Conservation (phyloP, 2,329 filamentous ascomycete species). For the Pyrenochaeta sp. region DNA sequence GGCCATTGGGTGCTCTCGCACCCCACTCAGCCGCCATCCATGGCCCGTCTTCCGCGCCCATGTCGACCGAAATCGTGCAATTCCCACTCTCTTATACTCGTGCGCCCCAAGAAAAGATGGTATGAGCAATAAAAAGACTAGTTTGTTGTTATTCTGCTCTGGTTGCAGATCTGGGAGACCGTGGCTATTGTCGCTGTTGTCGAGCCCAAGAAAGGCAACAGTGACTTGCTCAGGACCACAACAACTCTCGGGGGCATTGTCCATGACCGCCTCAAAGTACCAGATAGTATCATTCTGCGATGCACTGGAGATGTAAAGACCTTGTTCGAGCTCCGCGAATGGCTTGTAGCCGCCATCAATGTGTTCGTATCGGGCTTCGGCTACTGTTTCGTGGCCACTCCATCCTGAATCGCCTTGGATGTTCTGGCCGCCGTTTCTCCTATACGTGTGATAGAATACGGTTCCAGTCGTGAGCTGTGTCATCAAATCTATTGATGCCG, state of each 20-base stretch:
- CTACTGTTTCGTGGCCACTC: background rate
- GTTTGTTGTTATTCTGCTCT: constrained; percentile 1
- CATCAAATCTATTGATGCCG: too few species aligned
- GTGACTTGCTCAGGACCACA: background rate
- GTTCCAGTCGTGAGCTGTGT: constrained; percentile 10
- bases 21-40: background rate
- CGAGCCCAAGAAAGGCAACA: background rate
- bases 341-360: background rate
- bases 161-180: background rate
- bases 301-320: background rate
- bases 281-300: background rate
- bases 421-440: constrained; percentile 1
- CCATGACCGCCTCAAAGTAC: background rate
- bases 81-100: background rate
- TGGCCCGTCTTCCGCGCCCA: background rate
- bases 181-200: background rate
- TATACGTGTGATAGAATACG: constrained; percentile 16
- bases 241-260: background rate
- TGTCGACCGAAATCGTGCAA: background rate
- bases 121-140: background rate
- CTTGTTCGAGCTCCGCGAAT: background rate
- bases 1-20: constrained; percentile 1
- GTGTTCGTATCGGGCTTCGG: background rate
- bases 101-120: background rate
- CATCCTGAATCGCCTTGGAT: background rate